Conservation (phyloP, 1,139 yeast genomes). For the Protomyces gravidus region DNA sequence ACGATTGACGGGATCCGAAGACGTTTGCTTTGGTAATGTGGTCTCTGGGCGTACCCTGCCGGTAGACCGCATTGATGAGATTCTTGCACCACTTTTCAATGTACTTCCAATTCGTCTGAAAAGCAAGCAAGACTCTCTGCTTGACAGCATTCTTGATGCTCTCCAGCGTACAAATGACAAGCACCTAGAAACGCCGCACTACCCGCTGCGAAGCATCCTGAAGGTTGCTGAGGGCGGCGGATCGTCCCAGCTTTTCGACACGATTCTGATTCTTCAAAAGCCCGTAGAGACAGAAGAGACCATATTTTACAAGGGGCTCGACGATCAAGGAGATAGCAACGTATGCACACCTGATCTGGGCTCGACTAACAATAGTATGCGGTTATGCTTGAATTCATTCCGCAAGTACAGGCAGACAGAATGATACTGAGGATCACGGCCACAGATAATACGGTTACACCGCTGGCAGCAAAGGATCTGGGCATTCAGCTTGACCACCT, state of each 20-base stretch:
- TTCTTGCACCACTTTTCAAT: slow-evolving; percentile 33
- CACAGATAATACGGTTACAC: background rate
- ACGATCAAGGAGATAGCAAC: slow-evolving; percentile 20
- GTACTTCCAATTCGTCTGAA: slow-evolving; percentile 33
- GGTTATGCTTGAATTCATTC: slow-evolving; percentile 18
- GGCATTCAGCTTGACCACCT: slow-evolving; percentile 1
- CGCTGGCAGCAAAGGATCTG: background rate
- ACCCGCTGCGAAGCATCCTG: slow-evolving; percentile 27
- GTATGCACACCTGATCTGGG: slow-evolving; percentile 17
- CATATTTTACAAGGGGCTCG: background rate
- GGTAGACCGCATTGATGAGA: slow-evolving; percentile 28
- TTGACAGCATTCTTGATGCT: slow-evolving; percentile 1
- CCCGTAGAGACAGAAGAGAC: background rate
- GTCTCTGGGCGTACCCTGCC: slow-evolving; percentile 31
- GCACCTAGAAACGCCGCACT: slow-evolving; percentile 26
- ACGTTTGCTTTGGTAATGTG: slow-evolving; percentile 33
- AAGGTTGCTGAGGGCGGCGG: slow-evolving; percentile 1
- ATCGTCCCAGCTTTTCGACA: slow-evolving; percentile 32
- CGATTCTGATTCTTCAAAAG: slow-evolving; percentile 33
- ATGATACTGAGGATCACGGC: slow-evolving; percentile 4
- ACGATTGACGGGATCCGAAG: slow-evolving; percentile 28
- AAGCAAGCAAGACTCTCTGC: background rate
- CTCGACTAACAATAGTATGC: slow-evolving; percentile 10
- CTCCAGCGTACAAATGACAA: slow-evolving; percentile 10
- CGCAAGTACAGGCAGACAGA: background rate